phyloP scores from a whole-genome alignment of 306 rosid genomes.

The Vicia sativa region DNA sequence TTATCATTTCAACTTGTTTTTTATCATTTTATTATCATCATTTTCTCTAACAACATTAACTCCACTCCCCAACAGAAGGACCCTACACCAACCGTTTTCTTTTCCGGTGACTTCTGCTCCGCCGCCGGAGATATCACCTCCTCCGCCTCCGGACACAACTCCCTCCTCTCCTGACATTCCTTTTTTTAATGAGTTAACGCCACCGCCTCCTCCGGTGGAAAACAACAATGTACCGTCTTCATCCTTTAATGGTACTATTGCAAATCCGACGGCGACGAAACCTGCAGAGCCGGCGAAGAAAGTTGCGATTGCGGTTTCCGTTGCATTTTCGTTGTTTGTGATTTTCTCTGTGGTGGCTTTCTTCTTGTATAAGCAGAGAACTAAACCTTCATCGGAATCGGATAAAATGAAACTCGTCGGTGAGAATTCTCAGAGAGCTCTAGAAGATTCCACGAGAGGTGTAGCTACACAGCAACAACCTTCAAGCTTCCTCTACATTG shows the following conservation, averaged over 20 bases:
- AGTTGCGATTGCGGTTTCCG: conserved; percentile 74
- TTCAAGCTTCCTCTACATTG: conserved; percentile 65
- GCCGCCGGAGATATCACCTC: conserved; percentile 52
- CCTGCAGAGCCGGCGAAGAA: conserved; percentile 62
- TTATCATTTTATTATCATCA: conserved; percentile 31
- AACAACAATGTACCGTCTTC: conserved; percentile 41
- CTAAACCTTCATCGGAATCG: conserved; percentile 39
- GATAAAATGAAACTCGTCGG: conserved; percentile 58
- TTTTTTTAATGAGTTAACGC: conserved; percentile 62
- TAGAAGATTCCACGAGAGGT: conserved; percentile 49
- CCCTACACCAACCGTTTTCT: conserved; percentile 79
- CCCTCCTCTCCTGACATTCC: conserved; percentile 54
- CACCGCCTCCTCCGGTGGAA: conserved; percentile 50
- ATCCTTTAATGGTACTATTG: conserved; percentile 36
- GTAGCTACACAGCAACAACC: conserved; percentile 55
- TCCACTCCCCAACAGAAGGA: conserved; percentile 46
- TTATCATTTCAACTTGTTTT: conserved; percentile 36
- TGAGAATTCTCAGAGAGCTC: conserved; percentile 43
- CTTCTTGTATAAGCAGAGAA: conserved; percentile 75
- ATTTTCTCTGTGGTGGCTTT: conserved; percentile 78
- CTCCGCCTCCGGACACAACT: conserved; percentile 45
- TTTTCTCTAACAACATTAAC: conserved; percentile 13
- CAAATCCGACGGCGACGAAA: conserved; percentile 64
- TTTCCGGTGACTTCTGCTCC: conserved; percentile 61
- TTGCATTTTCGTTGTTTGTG: conserved; percentile 68